Conservation (phyloP, 768 basidiomycete species). For the Kwoniella dejecticola region DNA sequence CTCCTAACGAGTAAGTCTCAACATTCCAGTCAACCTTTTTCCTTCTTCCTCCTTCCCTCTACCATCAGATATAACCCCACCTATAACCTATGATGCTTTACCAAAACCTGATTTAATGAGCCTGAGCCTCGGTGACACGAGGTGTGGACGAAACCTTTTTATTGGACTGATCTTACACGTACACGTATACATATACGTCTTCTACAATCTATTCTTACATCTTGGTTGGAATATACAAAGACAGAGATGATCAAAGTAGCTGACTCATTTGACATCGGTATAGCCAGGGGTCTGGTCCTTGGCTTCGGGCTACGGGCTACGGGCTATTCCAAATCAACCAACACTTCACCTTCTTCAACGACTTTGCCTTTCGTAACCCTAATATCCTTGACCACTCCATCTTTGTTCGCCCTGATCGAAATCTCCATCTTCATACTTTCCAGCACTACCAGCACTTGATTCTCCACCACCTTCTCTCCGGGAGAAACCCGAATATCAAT, state of each 20-base stretch:
- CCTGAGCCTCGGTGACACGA: constrained; percentile 37
- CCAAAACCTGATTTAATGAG: constrained; percentile 55
- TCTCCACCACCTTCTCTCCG: constrained; percentile 77
- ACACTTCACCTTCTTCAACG: constrained; percentile 67
- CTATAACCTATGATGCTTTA: constrained; percentile 46
- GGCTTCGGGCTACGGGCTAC: too few relatives aligned
- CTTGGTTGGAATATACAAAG: neutral
- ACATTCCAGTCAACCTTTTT: too few relatives aligned
- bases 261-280: too few relatives aligned
- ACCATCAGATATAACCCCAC: too few relatives aligned
- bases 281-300: too few relatives aligned
- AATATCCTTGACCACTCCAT: constrained; percentile 71
- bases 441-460: constrained; percentile 76
- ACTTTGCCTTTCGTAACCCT: constrained; percentile 83
- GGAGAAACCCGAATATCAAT: constrained; percentile 79
- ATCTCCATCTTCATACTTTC: constrained; percentile 99
- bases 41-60: neutral
- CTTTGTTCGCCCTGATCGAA: constrained; percentile 69
- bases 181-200: neutral
- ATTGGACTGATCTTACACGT: constrained; percentile 13
- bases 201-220: constrained; percentile 2
- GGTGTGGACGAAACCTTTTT: constrained; percentile 39
- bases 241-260: too few relatives aligned
- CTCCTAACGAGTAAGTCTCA: too few relatives aligned
- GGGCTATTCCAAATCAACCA: constrained; percentile 32